Percentiles rank a stretch among this genome's conserved stretches.
phyloP scores from a whole-genome alignment of 352 stramenopile species.

The Phytophthora pinifolia region DNA sequence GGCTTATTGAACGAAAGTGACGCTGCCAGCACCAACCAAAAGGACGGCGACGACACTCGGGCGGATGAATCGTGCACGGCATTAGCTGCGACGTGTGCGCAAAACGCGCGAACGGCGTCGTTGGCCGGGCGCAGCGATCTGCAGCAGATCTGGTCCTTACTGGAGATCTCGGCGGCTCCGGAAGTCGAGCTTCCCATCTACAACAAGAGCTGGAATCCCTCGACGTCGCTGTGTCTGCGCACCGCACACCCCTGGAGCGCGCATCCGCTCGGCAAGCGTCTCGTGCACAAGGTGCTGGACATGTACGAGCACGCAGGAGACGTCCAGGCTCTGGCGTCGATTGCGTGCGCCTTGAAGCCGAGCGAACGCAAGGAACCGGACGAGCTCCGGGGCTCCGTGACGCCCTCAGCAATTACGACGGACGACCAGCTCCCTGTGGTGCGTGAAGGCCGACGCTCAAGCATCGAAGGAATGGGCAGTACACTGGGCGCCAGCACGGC shows the following conservation, averaged over 20 bases:
- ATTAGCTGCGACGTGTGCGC: slow-evolving; percentile 46
- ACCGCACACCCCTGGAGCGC: slow-evolving; percentile 73
- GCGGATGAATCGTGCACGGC: slow-evolving; percentile 15
- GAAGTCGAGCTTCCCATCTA: slow-evolving; percentile 53
- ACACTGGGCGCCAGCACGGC: slow-evolving; percentile 3
- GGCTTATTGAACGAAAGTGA: slow-evolving; percentile 32
- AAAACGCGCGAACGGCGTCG: slow-evolving; percentile 57
- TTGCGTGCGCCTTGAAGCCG: slow-evolving; percentile 68
- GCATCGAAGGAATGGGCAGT: slow-evolving; percentile 13
- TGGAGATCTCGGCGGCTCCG: slow-evolving; percentile 67
- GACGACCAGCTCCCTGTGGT: slow-evolving; percentile 38
- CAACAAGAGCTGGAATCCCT: slow-evolving; percentile 24
- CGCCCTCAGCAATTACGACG: slow-evolving; percentile 25
- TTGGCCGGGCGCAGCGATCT: slow-evolving; percentile 67
- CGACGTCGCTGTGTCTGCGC: slow-evolving; percentile 30
- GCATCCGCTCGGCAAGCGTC: slow-evolving; percentile 74
- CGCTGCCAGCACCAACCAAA: slow-evolving; percentile 2
- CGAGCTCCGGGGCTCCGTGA: slow-evolving; percentile 11
- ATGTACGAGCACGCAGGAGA: slow-evolving; percentile 85
- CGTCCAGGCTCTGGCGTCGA: slow-evolving; percentile 71
- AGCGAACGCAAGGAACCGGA: slow-evolving; percentile 30
- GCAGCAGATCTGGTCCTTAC: slow-evolving; percentile 79
- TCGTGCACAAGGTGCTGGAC: slow-evolving; percentile 73
- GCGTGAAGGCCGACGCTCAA: slow-evolving; percentile 28
- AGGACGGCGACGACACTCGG: slow-evolving; percentile 1